Percentiles rank a stretch among this genome's conserved stretches.
Evolutionary conservation across 2,329 filamentous ascomycete species (phyloP).

Genomic region (Alternaria metachromatica): DNA sequence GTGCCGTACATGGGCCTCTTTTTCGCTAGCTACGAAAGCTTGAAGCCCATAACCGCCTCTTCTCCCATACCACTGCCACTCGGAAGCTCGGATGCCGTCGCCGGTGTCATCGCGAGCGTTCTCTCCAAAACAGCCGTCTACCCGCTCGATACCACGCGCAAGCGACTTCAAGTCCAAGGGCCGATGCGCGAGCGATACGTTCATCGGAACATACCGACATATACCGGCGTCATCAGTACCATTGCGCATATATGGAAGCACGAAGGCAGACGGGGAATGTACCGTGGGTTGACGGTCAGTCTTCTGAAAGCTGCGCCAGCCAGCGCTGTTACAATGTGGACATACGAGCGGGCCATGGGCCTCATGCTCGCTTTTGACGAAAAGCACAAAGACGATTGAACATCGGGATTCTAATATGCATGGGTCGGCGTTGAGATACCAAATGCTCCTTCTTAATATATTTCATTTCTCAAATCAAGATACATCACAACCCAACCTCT

Average conservation of each 20-base stretch:
- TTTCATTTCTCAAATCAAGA: neutral
- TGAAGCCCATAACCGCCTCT: constrained; percentile 58
- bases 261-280: constrained; percentile 82
- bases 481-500: neutral
- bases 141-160: constrained; percentile 89
- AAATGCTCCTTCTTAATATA: neutral
- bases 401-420: neutral
- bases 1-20: constrained; percentile 97
- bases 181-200: constrained; percentile 81
- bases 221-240: constrained; percentile 70
- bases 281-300: constrained; percentile 86
- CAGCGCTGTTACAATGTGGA: constrained; percentile 93
- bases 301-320: constrained; percentile 93
- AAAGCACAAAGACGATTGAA: constrained; percentile 9
- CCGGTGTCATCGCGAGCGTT: constrained; percentile 80
- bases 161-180: constrained; percentile 93
- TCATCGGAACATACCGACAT: constrained; percentile 87
- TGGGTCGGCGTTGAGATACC: neutral
- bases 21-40: constrained; percentile 84
- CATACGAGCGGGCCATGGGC: constrained; percentile 79
- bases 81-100: constrained; percentile 81
- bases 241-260: constrained; percentile 70
- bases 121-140: constrained; percentile 89
- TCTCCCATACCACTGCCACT: constrained; percentile 67
- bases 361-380: constrained; percentile 55